These are phyloP conservation scores for Cyberlindnera sargentensis DNA, from an alignment of 805 yeast genomes.

Conservation along the genomic window DNA sequence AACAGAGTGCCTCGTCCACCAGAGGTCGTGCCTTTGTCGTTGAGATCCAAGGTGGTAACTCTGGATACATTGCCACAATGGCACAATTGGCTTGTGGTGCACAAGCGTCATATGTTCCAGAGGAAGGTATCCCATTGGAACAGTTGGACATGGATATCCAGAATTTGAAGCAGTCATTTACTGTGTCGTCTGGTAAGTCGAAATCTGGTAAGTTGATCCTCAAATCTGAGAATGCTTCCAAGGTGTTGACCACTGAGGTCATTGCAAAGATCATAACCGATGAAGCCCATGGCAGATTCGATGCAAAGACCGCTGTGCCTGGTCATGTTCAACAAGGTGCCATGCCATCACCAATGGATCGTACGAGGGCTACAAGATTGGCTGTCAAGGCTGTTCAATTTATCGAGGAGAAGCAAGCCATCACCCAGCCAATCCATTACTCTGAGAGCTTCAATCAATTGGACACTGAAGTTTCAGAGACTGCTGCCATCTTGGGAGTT, in stretches of 20 bases:
- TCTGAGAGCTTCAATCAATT: conserved; percentile 35
- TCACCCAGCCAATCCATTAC: conserved; percentile 39
- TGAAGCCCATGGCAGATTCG: conserved; percentile 58
- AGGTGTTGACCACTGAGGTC: conserved; percentile 59
- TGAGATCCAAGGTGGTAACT: conserved; percentile 82
- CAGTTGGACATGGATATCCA: conserved; percentile 61
- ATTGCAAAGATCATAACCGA: conserved; percentile 63
- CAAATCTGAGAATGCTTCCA: conserved; percentile 63
- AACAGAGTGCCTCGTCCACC: conserved; percentile 72
- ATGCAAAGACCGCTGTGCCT: conserved; percentile 74
- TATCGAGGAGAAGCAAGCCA: conserved; percentile 42
- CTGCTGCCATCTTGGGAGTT: conserved; percentile 82
- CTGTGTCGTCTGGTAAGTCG: conserved; percentile 55
- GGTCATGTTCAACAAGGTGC: conserved; percentile 88
- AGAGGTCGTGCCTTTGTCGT: conserved; percentile 75
- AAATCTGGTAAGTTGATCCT: conserved; percentile 65
- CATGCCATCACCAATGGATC: conserved; percentile 68
- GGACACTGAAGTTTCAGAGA: conserved; percentile 33
- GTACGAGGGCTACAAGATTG: conserved; percentile 67
- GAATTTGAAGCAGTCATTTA: conserved; percentile 51
- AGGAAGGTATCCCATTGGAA: conserved; percentile 52
- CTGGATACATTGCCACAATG: conserved; percentile 69
- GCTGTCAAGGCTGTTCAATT: conserved; percentile 65
- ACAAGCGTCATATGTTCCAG: conserved; percentile 71
- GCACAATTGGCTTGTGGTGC: conserved; percentile 69